phyloP scores from a whole-genome alignment of 441 rosid species.

The Geranium incanum region DNA sequence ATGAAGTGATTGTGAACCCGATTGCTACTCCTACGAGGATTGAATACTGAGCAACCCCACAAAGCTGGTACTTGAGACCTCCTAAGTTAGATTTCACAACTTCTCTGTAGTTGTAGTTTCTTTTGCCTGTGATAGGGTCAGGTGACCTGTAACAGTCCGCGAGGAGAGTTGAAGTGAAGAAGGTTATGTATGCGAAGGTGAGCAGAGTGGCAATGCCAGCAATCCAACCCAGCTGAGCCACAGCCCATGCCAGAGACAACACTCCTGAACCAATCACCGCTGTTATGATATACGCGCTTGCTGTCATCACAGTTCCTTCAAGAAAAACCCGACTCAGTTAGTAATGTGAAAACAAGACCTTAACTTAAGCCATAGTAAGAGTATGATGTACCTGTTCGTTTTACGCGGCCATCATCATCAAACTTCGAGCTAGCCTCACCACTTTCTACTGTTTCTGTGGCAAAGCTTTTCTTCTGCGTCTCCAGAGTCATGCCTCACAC shows the following conservation, averaged over 20 bases:
- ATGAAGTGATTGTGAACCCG: slow-evolving; percentile 89
- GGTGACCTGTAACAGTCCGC: slow-evolving; percentile 73
- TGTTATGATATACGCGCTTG: slow-evolving; percentile 14
- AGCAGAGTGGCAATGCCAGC: slow-evolving; percentile 8
- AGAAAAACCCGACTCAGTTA: neutral
- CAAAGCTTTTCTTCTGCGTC: neutral
- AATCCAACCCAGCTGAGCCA: slow-evolving; percentile 12
- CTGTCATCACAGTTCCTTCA: slow-evolving; percentile 2
- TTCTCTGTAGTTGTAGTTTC: slow-evolving; percentile 82
- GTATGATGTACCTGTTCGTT: slow-evolving; percentile 21
- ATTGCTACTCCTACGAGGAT: slow-evolving; percentile 62
- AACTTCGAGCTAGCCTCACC: neutral
- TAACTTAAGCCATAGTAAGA: neutral
- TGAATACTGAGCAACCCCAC: slow-evolving; percentile 80
- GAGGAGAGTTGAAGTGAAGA: slow-evolving; percentile 62
- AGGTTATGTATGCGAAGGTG: slow-evolving; percentile 57
- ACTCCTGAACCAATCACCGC: slow-evolving; percentile 13
- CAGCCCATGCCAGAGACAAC: slow-evolving; percentile 12
- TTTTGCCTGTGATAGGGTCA: slow-evolving; percentile 58
- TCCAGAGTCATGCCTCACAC: neutral
- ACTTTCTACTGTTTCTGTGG: neutral
- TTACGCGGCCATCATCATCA: slow-evolving; percentile 23
- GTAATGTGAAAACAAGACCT: neutral
- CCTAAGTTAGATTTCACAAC: slow-evolving; percentile 55
- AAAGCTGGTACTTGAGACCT: slow-evolving; percentile 26